Evolutionary conservation across 2,329 filamentous ascomycete species (phyloP), one percentile per base, ranked within the genome.

Genomic region (Scytalidium lignicola): DNA sequence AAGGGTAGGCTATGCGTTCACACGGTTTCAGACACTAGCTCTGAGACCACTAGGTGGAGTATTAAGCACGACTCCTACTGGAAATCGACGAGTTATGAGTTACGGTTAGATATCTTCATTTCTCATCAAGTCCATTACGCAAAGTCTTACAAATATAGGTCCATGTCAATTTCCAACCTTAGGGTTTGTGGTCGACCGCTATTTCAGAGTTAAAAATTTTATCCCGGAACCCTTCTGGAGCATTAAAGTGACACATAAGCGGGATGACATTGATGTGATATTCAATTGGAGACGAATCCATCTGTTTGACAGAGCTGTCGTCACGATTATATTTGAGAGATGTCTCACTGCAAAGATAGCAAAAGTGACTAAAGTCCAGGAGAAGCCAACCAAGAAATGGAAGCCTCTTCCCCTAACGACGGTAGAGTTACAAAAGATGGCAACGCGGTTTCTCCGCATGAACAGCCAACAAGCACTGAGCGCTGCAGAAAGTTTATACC

Each of bases 161-260:
- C 96, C 91, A 3, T 99, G 93, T 58, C 93, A 99, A 65, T 99
- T 99, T 61, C 93, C 93, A 1, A 97, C 93, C 0, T 75, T 99
- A 4, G 93, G 93, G 0, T 99, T 99, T 57, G 92, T 99, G 1
- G 93, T 99, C 6, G 93, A 99, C 67, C 83, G 92, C 43, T 99
- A 97, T 66, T 89, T 96, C 60, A 84, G 88, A 45, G 93, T 99
- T 46, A 85, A 89, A 55, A 96, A 95, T 59, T 99, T 99, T 66
- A 83, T 93, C 1, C 87, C 92, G 0, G 93, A 99, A 64, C 74
- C 80, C 0, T 99, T 97, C 67, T 99, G 93, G 93, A 79, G 80
- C 51, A 95, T 99, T 72, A 92, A 86, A 58, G 77, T 99, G 37
- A 83, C 82, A 61, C 88, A 96, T 60, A 79, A 75, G 40, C 85